phyloP scores from a whole-genome alignment of 2,329 filamentous ascomycete genomes.

The Neofusicoccum kwambonambiense region DNA sequence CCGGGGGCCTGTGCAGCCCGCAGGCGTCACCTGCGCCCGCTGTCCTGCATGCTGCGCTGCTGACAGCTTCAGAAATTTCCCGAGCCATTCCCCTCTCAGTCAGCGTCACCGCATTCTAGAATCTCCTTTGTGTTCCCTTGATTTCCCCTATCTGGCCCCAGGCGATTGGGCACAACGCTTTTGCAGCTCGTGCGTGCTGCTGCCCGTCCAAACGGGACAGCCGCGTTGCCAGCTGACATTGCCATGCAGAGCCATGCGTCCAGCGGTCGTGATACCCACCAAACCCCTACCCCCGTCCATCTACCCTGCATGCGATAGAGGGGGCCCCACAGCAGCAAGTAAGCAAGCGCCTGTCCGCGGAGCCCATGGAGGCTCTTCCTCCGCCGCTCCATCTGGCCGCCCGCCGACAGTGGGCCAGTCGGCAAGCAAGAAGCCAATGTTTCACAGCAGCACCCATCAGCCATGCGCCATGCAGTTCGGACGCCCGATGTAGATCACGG shows the following conservation, averaged over 20 bases:
- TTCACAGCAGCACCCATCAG: not conserved
- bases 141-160: not conserved
- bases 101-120: not conserved
- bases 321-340: not conserved
- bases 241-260: not conserved
- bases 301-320: not conserved
- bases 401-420: not conserved
- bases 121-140: not conserved
- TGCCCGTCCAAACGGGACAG: not conserved
- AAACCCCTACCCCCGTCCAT: not conserved
- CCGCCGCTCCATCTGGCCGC: not conserved
- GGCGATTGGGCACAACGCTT: conserved; percentile 9
- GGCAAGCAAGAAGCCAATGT: conserved; percentile 12
- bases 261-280: not conserved
- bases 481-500: conserved; percentile 13
- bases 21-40: conserved; percentile 5
- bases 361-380: not conserved
- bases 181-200: not conserved
- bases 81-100: not conserved
- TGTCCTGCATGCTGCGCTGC: not conserved
- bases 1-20: not conserved
- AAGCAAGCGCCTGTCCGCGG: not conserved
- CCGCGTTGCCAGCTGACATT: conserved; percentile 6
- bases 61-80: not conserved
- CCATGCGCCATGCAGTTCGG: not conserved